Percentiles rank a stretch among this genome's conserved stretches.
These are phyloP conservation scores for Boletus reticulatus DNA, from an alignment of 768 basidiomycete species.

Conservation along the genomic window DNA sequence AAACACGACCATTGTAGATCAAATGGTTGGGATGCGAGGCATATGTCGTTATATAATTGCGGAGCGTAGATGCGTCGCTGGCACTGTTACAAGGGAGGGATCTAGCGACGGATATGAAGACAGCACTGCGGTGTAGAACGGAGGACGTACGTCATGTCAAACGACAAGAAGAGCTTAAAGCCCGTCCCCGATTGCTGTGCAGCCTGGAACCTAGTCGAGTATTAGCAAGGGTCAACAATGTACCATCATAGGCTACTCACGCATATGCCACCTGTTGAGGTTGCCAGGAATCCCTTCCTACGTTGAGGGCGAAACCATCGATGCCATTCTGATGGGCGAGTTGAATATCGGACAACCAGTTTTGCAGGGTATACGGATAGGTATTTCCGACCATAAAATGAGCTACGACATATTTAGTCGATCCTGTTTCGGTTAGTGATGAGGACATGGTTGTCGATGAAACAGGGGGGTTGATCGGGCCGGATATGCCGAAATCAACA, in stretches of 20 bases:
- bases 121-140: not conserved
- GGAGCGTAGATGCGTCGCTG: slow-evolving; percentile 48
- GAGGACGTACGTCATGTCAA: slow-evolving; percentile 68
- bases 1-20: slow-evolving; percentile 41
- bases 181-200: slow-evolving; percentile 48
- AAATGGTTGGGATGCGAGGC: slow-evolving; percentile 59
- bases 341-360: slow-evolving; percentile 49
- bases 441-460: not conserved
- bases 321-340: slow-evolving; percentile 58
- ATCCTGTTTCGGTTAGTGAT: slow-evolving; percentile 11
- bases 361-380: slow-evolving; percentile 49
- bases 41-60: slow-evolving; percentile 53
- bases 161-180: slow-evolving; percentile 75
- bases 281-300: slow-evolving; percentile 66
- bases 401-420: slow-evolving; percentile 48
- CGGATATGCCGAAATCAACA: slow-evolving; percentile 2
- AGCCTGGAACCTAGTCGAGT: slow-evolving; percentile 47
- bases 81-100: slow-evolving; percentile 52
- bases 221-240: slow-evolving; percentile 13
- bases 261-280: slow-evolving; percentile 59
- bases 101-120: slow-evolving; percentile 29
- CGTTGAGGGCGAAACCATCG: slow-evolving; percentile 71
- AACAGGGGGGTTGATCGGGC: slow-evolving; percentile 15
- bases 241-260: slow-evolving; percentile 34
- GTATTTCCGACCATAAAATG: slow-evolving; percentile 67